Percentiles rank a stretch among this genome's conserved stretches.
phyloP scores from a whole-genome alignment of 2,329 filamentous ascomycete genomes.

The Aspergillus hortae region DNA sequence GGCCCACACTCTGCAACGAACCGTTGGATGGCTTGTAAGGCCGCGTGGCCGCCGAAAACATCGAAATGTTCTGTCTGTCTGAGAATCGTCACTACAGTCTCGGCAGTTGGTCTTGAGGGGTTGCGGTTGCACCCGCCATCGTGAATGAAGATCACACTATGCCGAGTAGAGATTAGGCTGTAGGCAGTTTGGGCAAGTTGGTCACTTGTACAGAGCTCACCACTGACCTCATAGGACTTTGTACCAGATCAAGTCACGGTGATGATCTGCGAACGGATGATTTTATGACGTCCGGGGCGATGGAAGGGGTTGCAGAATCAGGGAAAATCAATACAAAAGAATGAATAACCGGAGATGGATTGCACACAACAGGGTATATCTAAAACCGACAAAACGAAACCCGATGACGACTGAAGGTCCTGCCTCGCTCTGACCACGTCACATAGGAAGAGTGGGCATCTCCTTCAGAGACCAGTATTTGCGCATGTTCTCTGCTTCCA shows the following conservation, averaged over 20 bases:
- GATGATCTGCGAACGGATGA: neutral
- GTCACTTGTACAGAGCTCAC: neutral
- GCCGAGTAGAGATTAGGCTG: too few relatives aligned
- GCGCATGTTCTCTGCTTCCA: conserved; percentile 85
- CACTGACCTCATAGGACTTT: neutral
- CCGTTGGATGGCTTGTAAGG: neutral
- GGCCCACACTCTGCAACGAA: neutral
- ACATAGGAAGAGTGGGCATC: conserved; percentile 68
- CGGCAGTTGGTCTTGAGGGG: neutral
- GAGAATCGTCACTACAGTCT: neutral
- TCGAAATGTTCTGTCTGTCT: neutral
- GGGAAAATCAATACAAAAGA: neutral
- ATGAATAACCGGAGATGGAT: neutral
- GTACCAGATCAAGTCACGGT: neutral
- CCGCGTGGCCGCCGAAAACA: conserved; percentile 2
- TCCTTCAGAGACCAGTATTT: conserved; percentile 76
- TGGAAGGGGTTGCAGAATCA: neutral
- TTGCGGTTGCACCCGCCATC: neutral
- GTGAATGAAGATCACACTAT: too few relatives aligned
- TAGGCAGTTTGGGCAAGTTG: too few relatives aligned
- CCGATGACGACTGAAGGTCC: neutral
- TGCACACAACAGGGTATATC: neutral
- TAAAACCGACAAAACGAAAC: neutral
- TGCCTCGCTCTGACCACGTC: neutral
- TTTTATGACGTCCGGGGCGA: neutral